Evolutionary conservation across 371 early-diverging fungal species (phyloP), one percentile per base, ranked within the genome.

Genomic region (Mycotypha africana): DNA sequence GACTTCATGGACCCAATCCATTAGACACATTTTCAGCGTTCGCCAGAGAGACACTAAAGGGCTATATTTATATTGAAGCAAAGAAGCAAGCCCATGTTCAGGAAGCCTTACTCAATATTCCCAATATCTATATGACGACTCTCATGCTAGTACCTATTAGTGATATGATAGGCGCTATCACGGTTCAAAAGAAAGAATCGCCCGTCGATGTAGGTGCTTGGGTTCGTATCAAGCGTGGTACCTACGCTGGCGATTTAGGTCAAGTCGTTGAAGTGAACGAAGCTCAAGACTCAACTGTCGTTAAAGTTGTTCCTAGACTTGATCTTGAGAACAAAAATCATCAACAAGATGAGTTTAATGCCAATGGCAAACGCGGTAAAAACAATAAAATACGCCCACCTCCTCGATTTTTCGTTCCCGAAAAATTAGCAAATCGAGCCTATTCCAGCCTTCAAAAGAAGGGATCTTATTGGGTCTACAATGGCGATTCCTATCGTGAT

Each of bases 11-110:
- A 4, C 73, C 73, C 26, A 62, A 74, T 26, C 84, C 86, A 14
- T 46, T 85, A 23, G 77, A 83, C 20, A 85, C 95, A 34, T 71
- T 78, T 14, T 92, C 95, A 15, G 91, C 81, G 14, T 90, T 95
- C 56, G 77, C 82, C 20, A 79, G 98, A 41, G 97, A 97, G 47
- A 82, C 89, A 0, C 67, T 97, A 19, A 82, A 88, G 45, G 99
- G 99, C 2, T 98, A 93, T 67, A 73, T 99, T 11, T 99, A 99
- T 56, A 76, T 99, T 41, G 99, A 99, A 67, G 92, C 98, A 5
- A 69, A 76, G 39, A 78, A 84, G 51, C 84, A 86, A 42, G 88
- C 91, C 9, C 84, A 92, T 56, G 99, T 97, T 2, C 79, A 81
- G 50, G 78, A 68, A 60, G 83, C 93, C 4, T 52, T 93, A 24